Conservation (phyloP, 164 flowering plant genomes). For the Echeveria elegans region DNA sequence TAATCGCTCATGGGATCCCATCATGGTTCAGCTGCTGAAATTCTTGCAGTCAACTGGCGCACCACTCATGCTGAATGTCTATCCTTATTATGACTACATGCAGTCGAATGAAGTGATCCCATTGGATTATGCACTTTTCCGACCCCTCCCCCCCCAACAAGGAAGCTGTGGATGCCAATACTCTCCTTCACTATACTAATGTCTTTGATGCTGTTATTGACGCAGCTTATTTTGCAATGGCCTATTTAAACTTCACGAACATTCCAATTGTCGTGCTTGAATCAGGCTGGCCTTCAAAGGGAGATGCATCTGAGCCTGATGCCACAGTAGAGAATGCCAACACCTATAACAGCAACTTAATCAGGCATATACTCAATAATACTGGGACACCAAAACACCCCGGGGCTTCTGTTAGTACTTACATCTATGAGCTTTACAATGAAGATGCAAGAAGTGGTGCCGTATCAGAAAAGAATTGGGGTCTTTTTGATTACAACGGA, state of each 20-base stretch:
- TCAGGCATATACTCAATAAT: constrained; percentile 45
- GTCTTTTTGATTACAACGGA: constrained; percentile 52
- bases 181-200: constrained; percentile 63
- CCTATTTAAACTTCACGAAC: constrained; percentile 50
- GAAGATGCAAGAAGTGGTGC: constrained; percentile 51
- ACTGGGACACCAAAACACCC: constrained; percentile 71
- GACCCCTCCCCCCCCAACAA: constrained; percentile 53
- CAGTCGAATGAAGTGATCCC: constrained; percentile 56
- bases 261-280: constrained; percentile 63
- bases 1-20: constrained; percentile 44
- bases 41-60: constrained; percentile 58
- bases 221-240: constrained; percentile 70
- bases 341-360: constrained; percentile 62
- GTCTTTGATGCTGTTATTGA: constrained; percentile 72
- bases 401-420: constrained; percentile 50
- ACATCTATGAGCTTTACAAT: constrained; percentile 62
- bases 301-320: constrained; percentile 61
- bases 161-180: constrained; percentile 73
- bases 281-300: constrained; percentile 77
- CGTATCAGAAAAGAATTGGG: constrained; percentile 65
- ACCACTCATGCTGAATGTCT: constrained; percentile 53
- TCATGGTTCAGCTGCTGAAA: constrained; percentile 47
- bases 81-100: constrained; percentile 74
- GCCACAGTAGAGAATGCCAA: constrained; percentile 66
- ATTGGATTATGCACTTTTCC: constrained; percentile 67